phyloP scores from a whole-genome alignment of 192 early-diverging fungal species.

The Linnemannia zychae region DNA sequence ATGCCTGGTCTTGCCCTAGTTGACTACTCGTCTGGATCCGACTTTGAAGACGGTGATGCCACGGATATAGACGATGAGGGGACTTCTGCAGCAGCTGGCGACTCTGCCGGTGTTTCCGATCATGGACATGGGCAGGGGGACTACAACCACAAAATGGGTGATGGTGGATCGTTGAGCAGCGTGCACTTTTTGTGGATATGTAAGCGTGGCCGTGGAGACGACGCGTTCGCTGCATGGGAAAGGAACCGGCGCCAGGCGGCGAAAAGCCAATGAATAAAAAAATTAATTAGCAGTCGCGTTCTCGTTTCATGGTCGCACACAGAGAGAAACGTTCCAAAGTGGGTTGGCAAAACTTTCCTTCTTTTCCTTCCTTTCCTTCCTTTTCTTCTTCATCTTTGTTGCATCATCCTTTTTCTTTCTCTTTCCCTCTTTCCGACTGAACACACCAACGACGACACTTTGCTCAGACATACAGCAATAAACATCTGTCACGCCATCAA shows the following conservation, averaged over 20 bases:
- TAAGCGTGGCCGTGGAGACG: slow-evolving; percentile 23
- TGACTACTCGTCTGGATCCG: slow-evolving; percentile 39
- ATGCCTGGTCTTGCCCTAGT: slow-evolving; percentile 9
- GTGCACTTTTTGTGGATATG: slow-evolving; percentile 49
- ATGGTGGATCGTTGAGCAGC: slow-evolving; percentile 38
- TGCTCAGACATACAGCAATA: not conserved
- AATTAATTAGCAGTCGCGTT: not conserved
- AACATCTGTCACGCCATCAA: not conserved
- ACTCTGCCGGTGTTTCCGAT: not conserved
- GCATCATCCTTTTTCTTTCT: slow-evolving; percentile 6
- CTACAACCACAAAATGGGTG: slow-evolving; percentile 20
- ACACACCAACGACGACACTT: not conserved
- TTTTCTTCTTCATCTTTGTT: slow-evolving; percentile 4
- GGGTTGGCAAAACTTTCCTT: not conserved
- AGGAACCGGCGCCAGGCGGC: not conserved
- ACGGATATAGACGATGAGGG: too few relatives aligned
- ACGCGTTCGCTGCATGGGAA: slow-evolving; percentile 11
- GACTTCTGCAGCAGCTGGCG: not conserved
- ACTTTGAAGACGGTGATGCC: slow-evolving; percentile 14
- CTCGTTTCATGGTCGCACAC: not conserved
- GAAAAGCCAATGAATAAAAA: not conserved
- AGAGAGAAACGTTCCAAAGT: not conserved
- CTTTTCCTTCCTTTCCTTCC: not conserved
- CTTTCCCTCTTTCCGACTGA: not conserved
- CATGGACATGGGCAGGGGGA: not conserved